Conservation (phyloP, 257 asterid genomes). For the Lycium ferocissimum region DNA sequence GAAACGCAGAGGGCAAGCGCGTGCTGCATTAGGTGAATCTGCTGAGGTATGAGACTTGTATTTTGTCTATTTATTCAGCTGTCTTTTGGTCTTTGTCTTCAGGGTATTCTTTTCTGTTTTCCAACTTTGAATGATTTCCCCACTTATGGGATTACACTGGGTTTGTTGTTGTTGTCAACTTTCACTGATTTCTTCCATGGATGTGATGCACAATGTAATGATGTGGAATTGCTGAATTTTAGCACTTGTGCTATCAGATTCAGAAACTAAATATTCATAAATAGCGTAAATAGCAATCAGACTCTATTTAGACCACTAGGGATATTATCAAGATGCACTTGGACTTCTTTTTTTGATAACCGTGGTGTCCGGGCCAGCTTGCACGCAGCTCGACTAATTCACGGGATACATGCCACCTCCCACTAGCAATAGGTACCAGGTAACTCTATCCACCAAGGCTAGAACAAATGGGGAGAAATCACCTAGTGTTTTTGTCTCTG, state of each 20-base stretch:
- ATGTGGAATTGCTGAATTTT: background rate
- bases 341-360: background rate
- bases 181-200: slow-evolving; percentile 9
- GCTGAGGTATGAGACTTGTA: slow-evolving; percentile 60
- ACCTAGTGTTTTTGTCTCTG: too few relatives aligned
- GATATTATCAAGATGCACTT: slow-evolving; percentile 17
- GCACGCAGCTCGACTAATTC: too few relatives aligned
- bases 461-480: too few relatives aligned
- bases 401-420: too few relatives aligned
- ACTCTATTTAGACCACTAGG: slow-evolving; percentile 12
- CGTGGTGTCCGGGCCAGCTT: too few relatives aligned
- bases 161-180: background rate
- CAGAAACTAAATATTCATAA: background rate
- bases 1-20: slow-evolving; percentile 99
- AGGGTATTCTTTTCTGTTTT: slow-evolving; percentile 24
- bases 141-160: too few relatives aligned
- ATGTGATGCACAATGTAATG: background rate
- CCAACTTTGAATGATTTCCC: background rate
- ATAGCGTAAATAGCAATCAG: background rate
- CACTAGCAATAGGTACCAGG: too few relatives aligned
- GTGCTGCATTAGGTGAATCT: slow-evolving; percentile 97
- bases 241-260: background rate
- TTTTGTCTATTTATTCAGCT: slow-evolving; percentile 32
- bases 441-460: too few relatives aligned
- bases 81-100: slow-evolving; percentile 24